A percentile compares a stretch with the other conserved stretches of the same genome.
These are phyloP conservation scores for Hymenoscyphus repandus DNA, from an alignment of 2,329 filamentous ascomycete species.

Conservation along the genomic window DNA sequence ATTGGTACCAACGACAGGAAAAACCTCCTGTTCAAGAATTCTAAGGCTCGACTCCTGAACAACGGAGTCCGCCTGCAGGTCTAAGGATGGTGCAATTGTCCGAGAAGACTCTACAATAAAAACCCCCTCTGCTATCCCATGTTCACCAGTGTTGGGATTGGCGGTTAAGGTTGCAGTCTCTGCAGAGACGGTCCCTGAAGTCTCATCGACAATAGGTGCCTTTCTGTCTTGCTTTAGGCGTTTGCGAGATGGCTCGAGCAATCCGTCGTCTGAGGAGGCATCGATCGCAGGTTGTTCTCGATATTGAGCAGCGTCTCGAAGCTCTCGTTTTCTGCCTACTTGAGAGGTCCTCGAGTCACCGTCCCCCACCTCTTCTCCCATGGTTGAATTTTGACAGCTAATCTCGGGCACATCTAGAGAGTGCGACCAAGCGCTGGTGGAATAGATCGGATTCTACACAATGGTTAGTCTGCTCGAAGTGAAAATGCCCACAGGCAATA, in stretches of 20 bases:
- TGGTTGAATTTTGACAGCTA: background rate
- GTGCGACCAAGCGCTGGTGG: background rate
- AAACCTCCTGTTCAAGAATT: too few relatives aligned
- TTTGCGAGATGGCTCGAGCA: conserved; percentile 9
- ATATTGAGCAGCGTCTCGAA: conserved; percentile 8
- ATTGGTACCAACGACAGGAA: too few relatives aligned
- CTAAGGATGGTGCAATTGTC: too few relatives aligned
- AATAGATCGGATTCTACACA: background rate
- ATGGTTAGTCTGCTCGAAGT: background rate
- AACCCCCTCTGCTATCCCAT: too few relatives aligned
- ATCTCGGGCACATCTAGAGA: background rate
- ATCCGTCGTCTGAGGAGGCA: conserved; percentile 22
- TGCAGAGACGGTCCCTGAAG: too few relatives aligned
- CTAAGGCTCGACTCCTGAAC: too few relatives aligned
- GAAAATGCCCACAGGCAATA: background rate
- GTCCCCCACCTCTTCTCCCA: conserved; percentile 32
- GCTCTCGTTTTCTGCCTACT: conserved; percentile 35
- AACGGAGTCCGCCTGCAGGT: too few relatives aligned
- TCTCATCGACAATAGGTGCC: conserved; percentile 8
- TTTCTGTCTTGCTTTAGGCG: conserved; percentile 16
- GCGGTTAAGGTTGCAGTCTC: too few relatives aligned
- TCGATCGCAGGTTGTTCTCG: conserved; percentile 11
- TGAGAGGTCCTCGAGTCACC: conserved; percentile 41
- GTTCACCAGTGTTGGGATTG: too few relatives aligned
- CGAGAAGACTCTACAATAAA: too few relatives aligned